phyloP scores from a whole-genome alignment of 176 grass and related monocot species.

The Themeda triandra region DNA sequence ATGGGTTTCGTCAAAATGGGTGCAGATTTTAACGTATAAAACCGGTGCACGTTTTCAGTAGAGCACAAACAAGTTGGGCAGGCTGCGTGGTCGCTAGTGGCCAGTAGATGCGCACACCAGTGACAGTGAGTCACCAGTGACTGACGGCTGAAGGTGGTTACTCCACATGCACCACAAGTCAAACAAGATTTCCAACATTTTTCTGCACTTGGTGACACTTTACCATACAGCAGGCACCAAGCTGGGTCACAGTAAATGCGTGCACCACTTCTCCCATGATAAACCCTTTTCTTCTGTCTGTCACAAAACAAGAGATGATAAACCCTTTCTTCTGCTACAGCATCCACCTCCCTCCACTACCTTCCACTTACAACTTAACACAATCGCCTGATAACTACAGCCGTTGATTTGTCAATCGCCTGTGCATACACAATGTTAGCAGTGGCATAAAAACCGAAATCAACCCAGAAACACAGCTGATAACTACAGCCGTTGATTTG shows the following conservation, averaged over 20 bases:
- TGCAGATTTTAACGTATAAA: neutral
- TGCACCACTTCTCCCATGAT: neutral
- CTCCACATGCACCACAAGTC: neutral
- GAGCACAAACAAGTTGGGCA: neutral
- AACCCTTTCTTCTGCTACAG: neutral
- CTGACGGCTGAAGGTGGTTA: neutral
- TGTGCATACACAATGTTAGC: too few relatives aligned
- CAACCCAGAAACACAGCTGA: neutral
- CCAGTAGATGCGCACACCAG: neutral
- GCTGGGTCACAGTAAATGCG: neutral
- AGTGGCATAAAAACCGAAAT: neutral
- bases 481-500: neutral
- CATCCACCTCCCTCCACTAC: neutral
- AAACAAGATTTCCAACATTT: neutral
- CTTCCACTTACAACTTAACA: neutral
- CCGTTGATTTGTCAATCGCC: too few relatives aligned
- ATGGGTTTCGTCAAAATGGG: neutral
- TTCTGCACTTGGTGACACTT: neutral
- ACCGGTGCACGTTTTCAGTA: neutral
- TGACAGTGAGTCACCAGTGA: neutral
- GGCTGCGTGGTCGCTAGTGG: neutral
- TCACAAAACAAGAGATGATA: neutral
- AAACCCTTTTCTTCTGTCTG: neutral
- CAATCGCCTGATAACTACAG: too few relatives aligned
- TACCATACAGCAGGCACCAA: neutral